Conservation (phyloP, 345 rosid species). For the Rhodomyrtus tomentosa region DNA sequence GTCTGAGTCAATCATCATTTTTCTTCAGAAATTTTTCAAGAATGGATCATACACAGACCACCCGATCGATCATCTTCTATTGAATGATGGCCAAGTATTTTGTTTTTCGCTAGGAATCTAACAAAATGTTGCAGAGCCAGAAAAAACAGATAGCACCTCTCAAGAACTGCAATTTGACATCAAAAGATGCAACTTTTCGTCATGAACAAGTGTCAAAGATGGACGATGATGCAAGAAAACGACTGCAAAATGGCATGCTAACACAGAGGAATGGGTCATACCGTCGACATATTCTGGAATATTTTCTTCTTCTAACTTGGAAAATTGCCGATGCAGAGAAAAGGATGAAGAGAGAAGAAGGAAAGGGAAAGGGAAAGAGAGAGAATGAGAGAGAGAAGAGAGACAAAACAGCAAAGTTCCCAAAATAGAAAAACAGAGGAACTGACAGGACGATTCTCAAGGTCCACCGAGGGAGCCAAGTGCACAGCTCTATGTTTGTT, state of each 20-base stretch:
- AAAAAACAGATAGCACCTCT: neutral
- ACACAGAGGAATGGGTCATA: neutral
- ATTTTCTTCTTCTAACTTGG: neutral
- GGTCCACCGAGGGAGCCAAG: neutral
- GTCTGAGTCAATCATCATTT: neutral
- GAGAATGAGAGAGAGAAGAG: neutral
- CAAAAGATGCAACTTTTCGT: neutral
- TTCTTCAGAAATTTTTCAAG: neutral
- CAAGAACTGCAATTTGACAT: neutral
- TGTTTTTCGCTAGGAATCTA: neutral
- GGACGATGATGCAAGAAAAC: neutral
- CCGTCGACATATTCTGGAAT: slow-evolving; percentile 10
- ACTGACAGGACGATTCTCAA: neutral
- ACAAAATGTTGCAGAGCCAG: neutral
- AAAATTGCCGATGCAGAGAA: neutral
- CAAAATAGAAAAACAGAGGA: neutral
- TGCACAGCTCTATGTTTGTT: neutral
- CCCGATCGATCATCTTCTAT: neutral
- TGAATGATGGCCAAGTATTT: neutral
- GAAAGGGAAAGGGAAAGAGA: neutral
- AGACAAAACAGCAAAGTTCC: neutral
- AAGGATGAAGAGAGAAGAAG: neutral
- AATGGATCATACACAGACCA: neutral
- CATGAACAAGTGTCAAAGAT: neutral
- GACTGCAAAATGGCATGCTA: neutral